Conservation (phyloP, 768 basidiomycete species). For the Lactifluus echinatus region DNA sequence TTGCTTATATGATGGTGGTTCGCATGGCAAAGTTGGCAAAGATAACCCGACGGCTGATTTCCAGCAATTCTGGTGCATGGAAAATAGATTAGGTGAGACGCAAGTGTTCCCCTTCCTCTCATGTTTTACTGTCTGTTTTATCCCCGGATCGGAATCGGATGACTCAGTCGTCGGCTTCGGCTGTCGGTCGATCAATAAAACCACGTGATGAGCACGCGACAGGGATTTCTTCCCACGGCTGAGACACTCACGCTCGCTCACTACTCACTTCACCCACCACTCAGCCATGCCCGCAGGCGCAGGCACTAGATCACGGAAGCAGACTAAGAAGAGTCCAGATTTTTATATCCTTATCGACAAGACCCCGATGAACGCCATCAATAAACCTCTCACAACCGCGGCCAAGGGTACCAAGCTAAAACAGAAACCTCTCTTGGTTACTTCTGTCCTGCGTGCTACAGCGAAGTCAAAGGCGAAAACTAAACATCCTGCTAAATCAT, state of each 20-base stretch:
- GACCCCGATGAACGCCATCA: slow-evolving; percentile 8
- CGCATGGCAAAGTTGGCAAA: slow-evolving; percentile 4
- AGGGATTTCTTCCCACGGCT: too few species aligned
- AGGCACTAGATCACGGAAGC: slow-evolving; percentile 5
- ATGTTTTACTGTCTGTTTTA: too few species aligned
- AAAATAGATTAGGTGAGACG: not conserved
- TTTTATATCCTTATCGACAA: slow-evolving; percentile 21
- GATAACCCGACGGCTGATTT: slow-evolving; percentile 7
- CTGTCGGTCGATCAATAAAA: too few species aligned
- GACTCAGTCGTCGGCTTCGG: not conserved
- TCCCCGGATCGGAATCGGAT: too few species aligned
- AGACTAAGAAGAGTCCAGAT: not conserved
- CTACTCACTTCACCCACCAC: not conserved
- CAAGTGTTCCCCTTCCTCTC: too few species aligned
- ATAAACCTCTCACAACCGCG: not conserved
- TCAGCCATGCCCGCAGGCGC: slow-evolving; percentile 2
- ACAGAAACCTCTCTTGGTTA: not conserved
- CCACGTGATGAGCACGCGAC: slow-evolving; percentile 9
- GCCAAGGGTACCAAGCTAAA: not conserved
- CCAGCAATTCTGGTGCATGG: not conserved
- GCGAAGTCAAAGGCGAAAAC: slow-evolving; percentile 8
- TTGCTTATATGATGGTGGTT: slow-evolving; percentile 5
- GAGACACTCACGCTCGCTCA: too few species aligned
- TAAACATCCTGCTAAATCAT: not conserved
- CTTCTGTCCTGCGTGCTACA: not conserved